Evolutionary conservation across 306 rosid species (phyloP).

Genomic region (Adenanthera pavonina): DNA sequence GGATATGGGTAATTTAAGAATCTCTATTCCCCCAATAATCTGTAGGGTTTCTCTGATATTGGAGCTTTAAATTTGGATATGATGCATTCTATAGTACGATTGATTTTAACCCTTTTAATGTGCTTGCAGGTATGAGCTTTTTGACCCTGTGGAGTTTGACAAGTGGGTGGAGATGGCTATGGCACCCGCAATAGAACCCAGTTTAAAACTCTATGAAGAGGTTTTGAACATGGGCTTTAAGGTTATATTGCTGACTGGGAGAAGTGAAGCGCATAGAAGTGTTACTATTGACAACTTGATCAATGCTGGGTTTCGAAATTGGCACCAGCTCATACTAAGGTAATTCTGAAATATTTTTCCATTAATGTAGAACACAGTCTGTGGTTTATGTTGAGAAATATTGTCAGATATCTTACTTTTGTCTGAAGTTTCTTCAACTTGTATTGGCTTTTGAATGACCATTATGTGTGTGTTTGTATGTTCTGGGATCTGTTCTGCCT

Average conservation of each 20-base stretch:
- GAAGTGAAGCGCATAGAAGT: constrained; percentile 67
- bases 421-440: background rate
- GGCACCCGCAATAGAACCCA: constrained; percentile 69
- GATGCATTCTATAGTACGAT: background rate
- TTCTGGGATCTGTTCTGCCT: constrained; percentile 11
- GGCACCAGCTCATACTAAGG: constrained; percentile 76
- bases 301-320: constrained; percentile 69
- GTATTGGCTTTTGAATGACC: background rate
- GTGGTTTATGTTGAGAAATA: background rate
- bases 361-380: background rate
- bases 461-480: constrained; percentile 3
- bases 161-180: constrained; percentile 75
- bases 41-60: constrained; percentile 16
- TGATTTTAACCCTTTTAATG: constrained; percentile 18
- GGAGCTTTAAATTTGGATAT: constrained; percentile 18
- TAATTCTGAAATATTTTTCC: constrained; percentile 35
- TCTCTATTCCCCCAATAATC: background rate
- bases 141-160: constrained; percentile 62
- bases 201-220: constrained; percentile 82
- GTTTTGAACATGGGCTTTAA: constrained; percentile 72
- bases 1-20: constrained; percentile 68
- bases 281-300: constrained; percentile 72
- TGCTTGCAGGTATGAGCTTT: constrained; percentile 65
- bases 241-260: constrained; percentile 87
- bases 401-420: background rate